Percentiles rank a stretch among this genome's conserved stretches.
These are phyloP conservation scores for Lonicera japonica DNA, from an alignment of 129 eudicot genomes.

Conservation along the genomic window DNA sequence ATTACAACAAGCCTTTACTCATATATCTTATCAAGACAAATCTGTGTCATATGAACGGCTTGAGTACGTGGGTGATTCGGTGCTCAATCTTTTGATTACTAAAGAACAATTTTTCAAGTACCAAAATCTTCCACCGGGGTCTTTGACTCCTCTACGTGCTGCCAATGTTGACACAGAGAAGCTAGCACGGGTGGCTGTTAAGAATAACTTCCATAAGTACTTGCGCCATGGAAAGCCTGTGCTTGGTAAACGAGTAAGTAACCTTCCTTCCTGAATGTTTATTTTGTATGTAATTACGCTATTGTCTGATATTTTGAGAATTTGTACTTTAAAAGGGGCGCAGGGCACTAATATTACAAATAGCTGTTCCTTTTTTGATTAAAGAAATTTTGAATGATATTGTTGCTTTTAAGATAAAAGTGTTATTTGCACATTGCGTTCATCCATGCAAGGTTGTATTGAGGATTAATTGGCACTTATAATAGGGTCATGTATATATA, in stretches of 20 bases:
- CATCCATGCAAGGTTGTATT: too few species aligned
- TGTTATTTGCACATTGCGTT: too few species aligned
- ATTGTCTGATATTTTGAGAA: too few species aligned
- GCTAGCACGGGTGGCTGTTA: conserved; percentile 60
- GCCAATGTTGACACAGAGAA: conserved; percentile 73
- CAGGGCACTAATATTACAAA: too few species aligned
- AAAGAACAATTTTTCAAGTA: conserved; percentile 49
- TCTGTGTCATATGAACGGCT: conserved; percentile 51
- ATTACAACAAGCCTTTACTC: conserved; percentile 62
- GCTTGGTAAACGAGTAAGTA: conserved; percentile 52
- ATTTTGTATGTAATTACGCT: neutral
- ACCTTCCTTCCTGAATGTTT: neutral
- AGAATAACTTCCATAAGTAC: conserved; percentile 51
- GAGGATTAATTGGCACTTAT: too few species aligned
- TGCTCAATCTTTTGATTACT: conserved; percentile 55
- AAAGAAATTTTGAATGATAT: too few species aligned
- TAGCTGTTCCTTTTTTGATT: too few species aligned
- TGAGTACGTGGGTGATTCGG: conserved; percentile 75
- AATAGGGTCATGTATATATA: too few species aligned
- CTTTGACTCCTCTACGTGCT: conserved; percentile 63
- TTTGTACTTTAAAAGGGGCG: too few species aligned
- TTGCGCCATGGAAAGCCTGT: conserved; percentile 44
- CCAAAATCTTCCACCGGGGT: conserved; percentile 63
- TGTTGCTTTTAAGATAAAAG: too few species aligned
- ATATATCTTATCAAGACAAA: conserved; percentile 40